phyloP scores from a whole-genome alignment of 192 early-diverging fungal genomes.

The Borealophlyctis nickersoniae region DNA sequence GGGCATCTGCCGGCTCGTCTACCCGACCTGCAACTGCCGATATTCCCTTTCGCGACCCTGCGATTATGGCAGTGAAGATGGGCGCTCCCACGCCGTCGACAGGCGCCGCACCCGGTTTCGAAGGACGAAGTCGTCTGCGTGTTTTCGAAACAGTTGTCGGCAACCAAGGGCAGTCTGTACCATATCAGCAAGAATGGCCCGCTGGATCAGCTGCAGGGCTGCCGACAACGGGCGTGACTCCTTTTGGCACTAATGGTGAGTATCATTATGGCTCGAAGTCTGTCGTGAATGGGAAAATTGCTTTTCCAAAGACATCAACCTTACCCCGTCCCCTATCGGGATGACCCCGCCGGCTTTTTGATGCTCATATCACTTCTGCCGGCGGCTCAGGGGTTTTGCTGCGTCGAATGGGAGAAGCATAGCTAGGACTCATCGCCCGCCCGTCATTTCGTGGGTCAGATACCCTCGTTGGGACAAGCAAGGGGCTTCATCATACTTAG shows the following conservation, averaged over 20 bases:
- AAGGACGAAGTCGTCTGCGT: slow-evolving; percentile 16
- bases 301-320: too few relatives aligned
- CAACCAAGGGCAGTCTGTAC: slow-evolving; percentile 1
- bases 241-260: slow-evolving; percentile 31
- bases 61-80: slow-evolving; percentile 34
- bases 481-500: too few relatives aligned
- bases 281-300: background rate
- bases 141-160: slow-evolving; percentile 8
- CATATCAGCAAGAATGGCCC: slow-evolving; percentile 26
- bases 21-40: background rate
- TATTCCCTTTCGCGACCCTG: slow-evolving; percentile 29
- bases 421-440: too few relatives aligned
- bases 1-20: slow-evolving; percentile 13
- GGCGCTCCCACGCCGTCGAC: background rate
- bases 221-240: slow-evolving; percentile 7
- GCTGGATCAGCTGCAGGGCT: background rate
- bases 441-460: too few relatives aligned
- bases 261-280: background rate
- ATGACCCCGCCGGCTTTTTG: too few relatives aligned
- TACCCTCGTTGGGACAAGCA: too few relatives aligned
- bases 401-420: too few relatives aligned
- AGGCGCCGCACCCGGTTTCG: slow-evolving; percentile 23
- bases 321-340: too few relatives aligned
- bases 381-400: too few relatives aligned
- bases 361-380: too few relatives aligned